Evolutionary conservation across 2,329 filamentous ascomycete genomes (phyloP).

Genomic region (Fusarium verrucosum): DNA sequence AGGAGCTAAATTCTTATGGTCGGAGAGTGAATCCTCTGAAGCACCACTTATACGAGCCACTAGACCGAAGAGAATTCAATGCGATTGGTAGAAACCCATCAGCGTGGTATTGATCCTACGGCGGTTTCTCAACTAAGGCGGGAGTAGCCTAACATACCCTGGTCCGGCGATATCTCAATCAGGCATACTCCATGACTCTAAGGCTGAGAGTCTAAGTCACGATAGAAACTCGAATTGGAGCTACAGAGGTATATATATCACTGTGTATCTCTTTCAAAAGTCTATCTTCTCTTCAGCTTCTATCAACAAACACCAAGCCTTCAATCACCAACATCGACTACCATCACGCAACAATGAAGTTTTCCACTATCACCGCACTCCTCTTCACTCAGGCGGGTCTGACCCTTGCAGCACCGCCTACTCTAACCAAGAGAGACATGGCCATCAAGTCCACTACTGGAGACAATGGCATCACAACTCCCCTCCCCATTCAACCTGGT

Average conservation of each 20-base stretch:
- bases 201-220: too few relatives aligned
- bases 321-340: rapidly evolving
- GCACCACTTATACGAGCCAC: background rate
- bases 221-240: background rate
- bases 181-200: background rate
- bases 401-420: background rate
- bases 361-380: background rate
- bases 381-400: background rate
- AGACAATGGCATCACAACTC: constrained; percentile 14
- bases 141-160: background rate
- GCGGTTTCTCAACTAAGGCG: background rate
- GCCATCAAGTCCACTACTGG: constrained; percentile 3
- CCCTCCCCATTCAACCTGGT: constrained; percentile 13
- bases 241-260: too few relatives aligned
- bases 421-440: background rate
- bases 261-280: rapidly evolving
- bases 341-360: background rate
- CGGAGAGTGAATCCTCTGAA: background rate
- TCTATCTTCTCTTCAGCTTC: background rate
- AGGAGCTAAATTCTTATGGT: background rate
- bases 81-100: background rate
- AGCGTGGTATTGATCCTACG: background rate
- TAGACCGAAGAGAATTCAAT: background rate
- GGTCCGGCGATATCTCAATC: background rate
- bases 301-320: background rate